phyloP scores from a whole-genome alignment of 805 yeast species.

The Ogataea glucozyma region DNA sequence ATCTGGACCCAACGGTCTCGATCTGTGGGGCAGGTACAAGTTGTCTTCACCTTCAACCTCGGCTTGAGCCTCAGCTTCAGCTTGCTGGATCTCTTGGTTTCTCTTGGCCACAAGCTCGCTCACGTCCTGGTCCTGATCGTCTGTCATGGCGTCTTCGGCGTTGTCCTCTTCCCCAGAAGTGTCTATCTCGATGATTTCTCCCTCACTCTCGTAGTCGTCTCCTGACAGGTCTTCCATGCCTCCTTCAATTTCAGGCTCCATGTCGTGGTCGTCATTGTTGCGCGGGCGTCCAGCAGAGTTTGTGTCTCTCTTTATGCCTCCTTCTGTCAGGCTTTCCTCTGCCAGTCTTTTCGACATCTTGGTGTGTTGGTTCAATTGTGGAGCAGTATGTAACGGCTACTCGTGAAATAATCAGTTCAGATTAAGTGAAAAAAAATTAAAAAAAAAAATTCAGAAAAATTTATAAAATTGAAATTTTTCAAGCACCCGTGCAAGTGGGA shows the following conservation, averaged over 20 bases:
- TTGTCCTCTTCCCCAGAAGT: constrained; percentile 53
- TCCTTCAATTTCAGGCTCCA: constrained; percentile 44
- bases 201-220: constrained; percentile 91
- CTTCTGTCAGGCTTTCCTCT: constrained; percentile 23
- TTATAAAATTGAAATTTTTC: constrained; percentile 9
- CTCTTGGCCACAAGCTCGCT: constrained; percentile 19
- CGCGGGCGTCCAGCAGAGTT: constrained; percentile 23
- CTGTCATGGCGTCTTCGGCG: constrained; percentile 38
- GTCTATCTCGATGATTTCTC: constrained; percentile 81
- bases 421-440: not conserved
- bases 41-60: constrained; percentile 33
- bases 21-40: constrained; percentile 83
- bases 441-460: constrained; percentile 9
- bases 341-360: constrained; percentile 38
- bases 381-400: not conserved
- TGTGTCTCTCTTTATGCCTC: constrained; percentile 23
- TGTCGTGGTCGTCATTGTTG: constrained; percentile 53
- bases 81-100: constrained; percentile 33
- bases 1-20: constrained; percentile 90
- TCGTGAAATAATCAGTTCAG: not conserved
- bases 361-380: not conserved
- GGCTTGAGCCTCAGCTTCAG: constrained; percentile 40
- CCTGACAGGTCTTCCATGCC: constrained; percentile 89
- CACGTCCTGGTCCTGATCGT: constrained; percentile 16
- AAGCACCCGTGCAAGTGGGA: constrained; percentile 10